phyloP scores from a whole-genome alignment of 2,329 filamentous ascomycete species.

The Scorias spongiosa region DNA sequence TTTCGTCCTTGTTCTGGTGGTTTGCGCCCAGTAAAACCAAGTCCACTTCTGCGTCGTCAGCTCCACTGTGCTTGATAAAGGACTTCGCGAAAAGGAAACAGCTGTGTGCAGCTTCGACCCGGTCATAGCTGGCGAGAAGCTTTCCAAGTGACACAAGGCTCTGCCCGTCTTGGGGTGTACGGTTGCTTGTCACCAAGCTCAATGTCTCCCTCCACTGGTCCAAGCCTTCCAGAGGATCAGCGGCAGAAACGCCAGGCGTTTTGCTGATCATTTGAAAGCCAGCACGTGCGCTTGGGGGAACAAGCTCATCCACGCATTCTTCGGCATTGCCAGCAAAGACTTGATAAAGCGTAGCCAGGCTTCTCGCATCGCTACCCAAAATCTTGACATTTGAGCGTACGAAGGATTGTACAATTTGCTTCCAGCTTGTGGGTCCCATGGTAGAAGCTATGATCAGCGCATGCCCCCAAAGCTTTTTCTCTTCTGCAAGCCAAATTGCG shows the following conservation, averaged over 20 bases:
- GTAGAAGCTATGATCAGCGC: conserved; percentile 83
- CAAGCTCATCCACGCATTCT: conserved; percentile 89
- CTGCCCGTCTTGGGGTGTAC: conserved; percentile 61
- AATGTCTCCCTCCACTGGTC: conserved; percentile 92
- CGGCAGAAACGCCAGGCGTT: conserved; percentile 43
- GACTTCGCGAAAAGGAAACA: conserved; percentile 79
- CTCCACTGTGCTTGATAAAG: conserved; percentile 58
- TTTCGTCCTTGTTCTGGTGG: conserved; percentile 53
- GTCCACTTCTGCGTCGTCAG: conserved; percentile 63
- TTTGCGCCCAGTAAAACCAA: conserved; percentile 79
- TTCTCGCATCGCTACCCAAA: conserved; percentile 60
- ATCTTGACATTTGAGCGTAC: conserved; percentile 87
- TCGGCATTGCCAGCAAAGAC: conserved; percentile 87
- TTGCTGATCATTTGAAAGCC: conserved; percentile 83
- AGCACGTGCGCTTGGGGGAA: conserved; percentile 79
- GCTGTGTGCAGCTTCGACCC: conserved; percentile 81
- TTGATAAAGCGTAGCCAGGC: conserved; percentile 81
- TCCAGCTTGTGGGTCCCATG: conserved; percentile 60
- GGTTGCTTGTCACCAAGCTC: conserved; percentile 71
- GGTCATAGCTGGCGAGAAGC: conserved; percentile 69
- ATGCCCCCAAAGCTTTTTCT: conserved; percentile 90
- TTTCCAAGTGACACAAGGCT: conserved; percentile 69
- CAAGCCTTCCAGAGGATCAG: conserved; percentile 67
- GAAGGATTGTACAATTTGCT: conserved; percentile 88
- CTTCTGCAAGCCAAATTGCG: conserved; percentile 83